These are phyloP conservation scores for Naegleria fowleri DNA, from an alignment of 208 protist genomes.

Conservation along the genomic window DNA sequence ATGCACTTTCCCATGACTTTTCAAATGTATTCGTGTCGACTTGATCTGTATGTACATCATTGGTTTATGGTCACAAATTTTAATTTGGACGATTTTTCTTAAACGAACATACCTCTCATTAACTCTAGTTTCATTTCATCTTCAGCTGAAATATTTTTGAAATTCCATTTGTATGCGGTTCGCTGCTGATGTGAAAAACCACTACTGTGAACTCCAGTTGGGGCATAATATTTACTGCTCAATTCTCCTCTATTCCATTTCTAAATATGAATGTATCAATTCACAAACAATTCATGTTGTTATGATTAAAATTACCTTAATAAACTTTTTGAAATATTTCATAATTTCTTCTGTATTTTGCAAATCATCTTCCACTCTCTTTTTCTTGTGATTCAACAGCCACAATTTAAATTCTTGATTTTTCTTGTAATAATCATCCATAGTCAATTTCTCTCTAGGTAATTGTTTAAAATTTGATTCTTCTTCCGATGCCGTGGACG, in stretches of 20 bases:
- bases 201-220: not conserved
- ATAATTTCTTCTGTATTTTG: not conserved
- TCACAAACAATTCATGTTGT: not conserved
- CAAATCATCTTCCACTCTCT: not conserved
- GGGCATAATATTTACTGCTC: not conserved
- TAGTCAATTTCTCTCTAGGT: not conserved
- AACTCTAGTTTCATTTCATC: not conserved
- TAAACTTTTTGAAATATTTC: not conserved
- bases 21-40: not conserved
- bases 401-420: not conserved
- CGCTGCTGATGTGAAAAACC: not conserved
- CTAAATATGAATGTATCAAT: not conserved
- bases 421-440: not conserved
- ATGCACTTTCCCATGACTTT: not conserved
- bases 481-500: too few relatives aligned
- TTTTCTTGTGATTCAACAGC: not conserved
- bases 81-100: too few relatives aligned
- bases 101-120: too few relatives aligned
- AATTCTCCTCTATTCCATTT: not conserved
- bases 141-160: not conserved
- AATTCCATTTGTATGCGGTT: not conserved
- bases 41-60: too few relatives aligned
- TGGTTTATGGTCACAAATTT: too few relatives aligned
- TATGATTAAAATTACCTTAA: not conserved
- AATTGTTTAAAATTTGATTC: not conserved